Percentiles rank a stretch among this genome's conserved stretches.
phyloP scores from a whole-genome alignment of 805 yeast species.

The Nakazawaea peltata region DNA sequence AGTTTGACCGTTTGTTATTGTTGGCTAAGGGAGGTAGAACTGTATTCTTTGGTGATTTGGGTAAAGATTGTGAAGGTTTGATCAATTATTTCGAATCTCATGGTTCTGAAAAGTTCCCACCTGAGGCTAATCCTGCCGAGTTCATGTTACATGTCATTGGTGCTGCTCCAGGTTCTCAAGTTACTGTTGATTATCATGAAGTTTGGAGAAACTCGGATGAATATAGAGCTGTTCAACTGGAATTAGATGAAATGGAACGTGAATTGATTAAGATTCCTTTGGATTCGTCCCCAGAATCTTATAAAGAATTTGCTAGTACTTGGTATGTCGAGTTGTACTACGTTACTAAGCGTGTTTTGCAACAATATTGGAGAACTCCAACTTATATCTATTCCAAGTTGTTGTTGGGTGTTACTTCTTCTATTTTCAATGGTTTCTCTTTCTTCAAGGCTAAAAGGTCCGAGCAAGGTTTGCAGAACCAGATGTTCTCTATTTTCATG shows the following conservation, averaged over 20 bases:
- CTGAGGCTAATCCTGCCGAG: slow-evolving; percentile 74
- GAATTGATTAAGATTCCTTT: slow-evolving; percentile 37
- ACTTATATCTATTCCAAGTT: slow-evolving; percentile 50
- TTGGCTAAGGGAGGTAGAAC: slow-evolving; percentile 72
- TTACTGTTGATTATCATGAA: slow-evolving; percentile 63
- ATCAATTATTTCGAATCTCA: slow-evolving; percentile 56
- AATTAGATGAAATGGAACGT: slow-evolving; percentile 55
- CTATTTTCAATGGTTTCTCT: slow-evolving; percentile 61
- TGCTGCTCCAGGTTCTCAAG: slow-evolving; percentile 75
- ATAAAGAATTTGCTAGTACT: slow-evolving; percentile 35
- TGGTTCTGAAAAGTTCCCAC: slow-evolving; percentile 63
- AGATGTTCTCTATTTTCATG: slow-evolving; percentile 73
- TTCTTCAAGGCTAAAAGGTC: slow-evolving; percentile 59
- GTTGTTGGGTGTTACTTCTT: slow-evolving; percentile 40
- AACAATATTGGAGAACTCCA: slow-evolving; percentile 63
- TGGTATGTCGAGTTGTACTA: slow-evolving; percentile 30
- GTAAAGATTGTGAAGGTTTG: slow-evolving; percentile 50
- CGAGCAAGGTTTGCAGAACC: slow-evolving; percentile 69
- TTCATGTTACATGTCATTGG: slow-evolving; percentile 89
- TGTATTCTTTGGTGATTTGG: slow-evolving; percentile 78
- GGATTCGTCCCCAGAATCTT: slow-evolving; percentile 23
- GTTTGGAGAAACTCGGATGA: slow-evolving; percentile 73
- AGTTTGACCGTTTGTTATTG: slow-evolving; percentile 59
- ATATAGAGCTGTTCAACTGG: slow-evolving; percentile 46
- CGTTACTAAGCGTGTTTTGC: slow-evolving; percentile 43